Conservation (phyloP, 2,329 filamentous ascomycete species). For the Talaromyces sp. region DNA sequence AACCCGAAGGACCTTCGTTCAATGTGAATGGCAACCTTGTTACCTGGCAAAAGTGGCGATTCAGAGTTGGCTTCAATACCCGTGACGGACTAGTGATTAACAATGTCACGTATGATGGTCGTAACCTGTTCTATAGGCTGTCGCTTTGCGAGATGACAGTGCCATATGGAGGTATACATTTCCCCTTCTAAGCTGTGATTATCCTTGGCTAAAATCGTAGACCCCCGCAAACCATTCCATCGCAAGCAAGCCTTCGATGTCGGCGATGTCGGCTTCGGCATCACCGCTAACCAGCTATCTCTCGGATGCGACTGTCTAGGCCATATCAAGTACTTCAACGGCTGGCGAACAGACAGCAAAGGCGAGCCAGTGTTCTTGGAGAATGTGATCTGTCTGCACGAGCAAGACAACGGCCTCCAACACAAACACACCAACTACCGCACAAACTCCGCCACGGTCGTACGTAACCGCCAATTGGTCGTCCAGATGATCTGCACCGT, state of each 20-base stretch:
- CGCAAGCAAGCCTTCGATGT: constrained; percentile 70
- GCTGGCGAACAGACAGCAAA: constrained; percentile 59
- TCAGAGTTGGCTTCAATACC: constrained; percentile 60
- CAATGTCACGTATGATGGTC: constrained; percentile 60
- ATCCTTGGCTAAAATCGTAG: constrained; percentile 27
- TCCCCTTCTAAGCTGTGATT: neutral
- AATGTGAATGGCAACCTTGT: constrained; percentile 54
- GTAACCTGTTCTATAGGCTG: constrained; percentile 65
- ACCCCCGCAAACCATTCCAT: constrained; percentile 65
- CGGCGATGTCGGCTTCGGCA: constrained; percentile 63
- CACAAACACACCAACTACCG: constrained; percentile 73
- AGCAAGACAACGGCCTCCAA: constrained; percentile 66
- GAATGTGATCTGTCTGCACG: constrained; percentile 67
- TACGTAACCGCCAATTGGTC: constrained; percentile 63
- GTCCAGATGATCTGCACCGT: constrained; percentile 69
- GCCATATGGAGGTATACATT: constrained; percentile 34
- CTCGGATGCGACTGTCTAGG: constrained; percentile 69
- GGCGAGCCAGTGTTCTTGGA: constrained; percentile 46
- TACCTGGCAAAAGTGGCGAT: constrained; percentile 65
- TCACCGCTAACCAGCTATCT: constrained; percentile 67
- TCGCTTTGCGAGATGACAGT: constrained; percentile 66
- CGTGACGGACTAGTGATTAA: constrained; percentile 67
- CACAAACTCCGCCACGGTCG: constrained; percentile 60
- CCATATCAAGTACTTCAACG: constrained; percentile 61
- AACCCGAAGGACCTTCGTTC: constrained; percentile 64